These are phyloP conservation scores for Aspergillus sp. DNA, from an alignment of 2,329 filamentous ascomycete genomes.

Conservation along the genomic window DNA sequence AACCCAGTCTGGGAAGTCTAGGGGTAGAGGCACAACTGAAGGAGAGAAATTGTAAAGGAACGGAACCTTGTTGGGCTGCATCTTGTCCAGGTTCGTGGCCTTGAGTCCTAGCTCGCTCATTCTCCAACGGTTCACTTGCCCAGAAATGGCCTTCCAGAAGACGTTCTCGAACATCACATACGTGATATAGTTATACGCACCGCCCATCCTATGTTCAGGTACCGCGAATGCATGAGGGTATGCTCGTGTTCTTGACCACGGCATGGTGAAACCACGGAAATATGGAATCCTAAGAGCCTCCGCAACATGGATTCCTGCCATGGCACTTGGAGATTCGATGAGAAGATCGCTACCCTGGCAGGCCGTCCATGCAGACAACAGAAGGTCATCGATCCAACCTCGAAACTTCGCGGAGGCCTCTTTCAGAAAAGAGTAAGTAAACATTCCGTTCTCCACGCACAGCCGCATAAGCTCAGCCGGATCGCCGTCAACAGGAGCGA, in stretches of 20 bases:
- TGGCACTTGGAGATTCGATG: constrained; percentile 93
- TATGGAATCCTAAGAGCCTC: constrained; percentile 92
- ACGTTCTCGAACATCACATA: constrained; percentile 96
- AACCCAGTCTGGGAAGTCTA: constrained; percentile 98
- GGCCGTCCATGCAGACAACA: constrained; percentile 76
- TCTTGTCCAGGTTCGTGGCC: constrained; percentile 79
- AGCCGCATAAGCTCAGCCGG: constrained; percentile 93
- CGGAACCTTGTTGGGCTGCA: constrained; percentile 96
- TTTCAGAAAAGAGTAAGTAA: constrained; percentile 84
- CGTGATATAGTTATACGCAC: constrained; percentile 90
- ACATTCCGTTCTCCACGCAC: constrained; percentile 96
- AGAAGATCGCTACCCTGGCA: constrained; percentile 86
- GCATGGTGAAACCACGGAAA: constrained; percentile 97
- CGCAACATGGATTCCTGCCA: constrained; percentile 97
- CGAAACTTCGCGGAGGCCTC: constrained; percentile 87
- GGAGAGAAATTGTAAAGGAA: constrained; percentile 98
- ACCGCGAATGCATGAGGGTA: constrained; percentile 97
- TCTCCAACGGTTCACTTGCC: constrained; percentile 91
- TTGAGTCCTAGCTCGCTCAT: constrained; percentile 75
- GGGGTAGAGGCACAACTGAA: constrained; percentile 85
- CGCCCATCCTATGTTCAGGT: constrained; percentile 89
- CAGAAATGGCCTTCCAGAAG: constrained; percentile 91
- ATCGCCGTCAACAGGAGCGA: constrained; percentile 83
- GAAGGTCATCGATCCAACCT: constrained; percentile 89
- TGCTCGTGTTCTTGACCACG: constrained; percentile 91